These are phyloP conservation scores for Fusarium setosum DNA, from an alignment of 2,329 filamentous ascomycete species.

Conservation along the genomic window DNA sequence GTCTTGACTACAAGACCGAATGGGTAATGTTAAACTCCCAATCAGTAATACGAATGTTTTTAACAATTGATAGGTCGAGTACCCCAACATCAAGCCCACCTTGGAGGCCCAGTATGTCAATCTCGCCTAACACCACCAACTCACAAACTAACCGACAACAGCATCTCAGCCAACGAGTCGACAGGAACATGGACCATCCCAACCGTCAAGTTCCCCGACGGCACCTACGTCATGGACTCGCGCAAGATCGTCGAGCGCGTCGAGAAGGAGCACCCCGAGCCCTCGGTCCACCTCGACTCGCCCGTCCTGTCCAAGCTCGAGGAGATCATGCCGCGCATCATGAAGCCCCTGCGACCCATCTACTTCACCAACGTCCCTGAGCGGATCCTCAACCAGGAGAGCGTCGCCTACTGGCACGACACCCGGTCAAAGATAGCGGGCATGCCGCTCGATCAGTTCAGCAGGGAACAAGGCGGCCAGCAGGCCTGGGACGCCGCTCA, in stretches of 20 bases:
- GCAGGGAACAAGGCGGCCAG: conserved; percentile 60
- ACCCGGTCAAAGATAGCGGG: conserved; percentile 63
- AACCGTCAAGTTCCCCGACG: conserved; percentile 65
- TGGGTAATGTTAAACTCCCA: conserved; percentile 56
- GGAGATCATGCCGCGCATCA: conserved; percentile 48
- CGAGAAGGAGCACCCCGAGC: conserved; percentile 68
- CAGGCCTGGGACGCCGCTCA: conserved; percentile 59
- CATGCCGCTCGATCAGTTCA: conserved; percentile 63
- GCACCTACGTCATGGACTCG: conserved; percentile 73
- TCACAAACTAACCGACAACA: conserved; percentile 10
- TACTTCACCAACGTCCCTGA: conserved; percentile 61
- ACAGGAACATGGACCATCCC: conserved; percentile 55
- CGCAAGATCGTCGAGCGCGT: conserved; percentile 67
- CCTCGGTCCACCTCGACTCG: conserved; percentile 67
- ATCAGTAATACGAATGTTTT: background rate
- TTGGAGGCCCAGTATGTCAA: conserved; percentile 64
- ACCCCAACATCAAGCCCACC: conserved; percentile 70
- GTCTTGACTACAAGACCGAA: conserved; percentile 73
- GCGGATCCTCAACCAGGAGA: conserved; percentile 62
- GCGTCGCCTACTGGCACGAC: conserved; percentile 64
- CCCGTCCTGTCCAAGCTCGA: conserved; percentile 59
- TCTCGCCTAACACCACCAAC: background rate
- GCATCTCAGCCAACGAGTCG: conserved; percentile 30
- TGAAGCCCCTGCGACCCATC: conserved; percentile 51
- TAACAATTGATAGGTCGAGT: conserved; percentile 61